Evolutionary conservation across 176 grass and related monocot species (phyloP).

Genomic region (Avena sativa): DNA sequence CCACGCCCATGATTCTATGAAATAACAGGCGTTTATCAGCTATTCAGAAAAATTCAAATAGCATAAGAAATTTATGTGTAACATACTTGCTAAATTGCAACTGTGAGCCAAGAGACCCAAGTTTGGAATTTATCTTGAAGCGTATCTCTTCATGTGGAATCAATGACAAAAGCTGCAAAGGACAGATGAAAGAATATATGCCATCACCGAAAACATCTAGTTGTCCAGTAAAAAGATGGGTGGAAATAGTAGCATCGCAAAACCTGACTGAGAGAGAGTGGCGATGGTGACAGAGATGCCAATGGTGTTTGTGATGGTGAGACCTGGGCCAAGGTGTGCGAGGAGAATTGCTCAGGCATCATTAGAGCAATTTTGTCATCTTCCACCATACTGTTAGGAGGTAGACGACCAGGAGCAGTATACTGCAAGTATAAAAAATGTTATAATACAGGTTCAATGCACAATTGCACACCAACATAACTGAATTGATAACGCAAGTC

Average conservation of each 20-base stretch:
- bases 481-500: conserved; percentile 1
- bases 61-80: conserved; percentile 4
- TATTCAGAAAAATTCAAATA: conserved; percentile 31
- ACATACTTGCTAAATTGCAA: conserved; percentile 72
- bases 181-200: conserved; percentile 33
- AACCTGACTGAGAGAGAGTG: conserved; percentile 83
- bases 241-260: conserved; percentile 34
- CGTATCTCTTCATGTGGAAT: conserved; percentile 73
- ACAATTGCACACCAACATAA: background rate
- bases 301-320: conserved; percentile 47
- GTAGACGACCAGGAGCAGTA: conserved; percentile 56
- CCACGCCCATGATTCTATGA: conserved; percentile 71
- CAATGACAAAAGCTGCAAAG: conserved; percentile 62
- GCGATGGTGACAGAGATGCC: conserved; percentile 65
- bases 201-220: conserved; percentile 16
- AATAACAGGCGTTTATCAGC: conserved; percentile 33
- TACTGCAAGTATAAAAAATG: conserved; percentile 61
- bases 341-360: conserved; percentile 71
- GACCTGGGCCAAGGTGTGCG: conserved; percentile 58
- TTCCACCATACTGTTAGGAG: conserved; percentile 64
- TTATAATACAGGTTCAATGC: background rate
- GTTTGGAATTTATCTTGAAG: conserved; percentile 80
- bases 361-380: conserved; percentile 77
- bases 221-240: conserved; percentile 16
- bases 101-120: conserved; percentile 70